Conservation (phyloP, 1,284 basidiomycete species). For the Pterulicium gracile region DNA sequence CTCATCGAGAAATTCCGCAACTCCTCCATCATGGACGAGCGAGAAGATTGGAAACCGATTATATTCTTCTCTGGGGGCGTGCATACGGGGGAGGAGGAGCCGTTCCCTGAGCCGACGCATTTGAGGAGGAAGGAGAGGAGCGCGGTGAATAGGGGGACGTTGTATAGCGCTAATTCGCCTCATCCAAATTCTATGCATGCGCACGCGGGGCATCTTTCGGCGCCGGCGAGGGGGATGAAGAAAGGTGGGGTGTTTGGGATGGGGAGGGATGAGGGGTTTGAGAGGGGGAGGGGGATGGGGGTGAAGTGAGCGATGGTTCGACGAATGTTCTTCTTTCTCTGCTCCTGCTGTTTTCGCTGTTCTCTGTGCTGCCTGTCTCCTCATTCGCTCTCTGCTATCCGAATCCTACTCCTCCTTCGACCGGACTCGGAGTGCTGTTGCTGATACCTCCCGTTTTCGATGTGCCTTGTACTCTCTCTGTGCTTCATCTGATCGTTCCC, state of each 20-base stretch:
- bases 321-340: neutral
- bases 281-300: neutral
- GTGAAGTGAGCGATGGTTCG: neutral
- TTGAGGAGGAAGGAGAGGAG: slow-evolving; percentile 67
- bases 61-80: slow-evolving; percentile 74
- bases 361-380: neutral
- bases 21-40: slow-evolving; percentile 76
- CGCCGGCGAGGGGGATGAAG: neutral
- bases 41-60: slow-evolving; percentile 71
- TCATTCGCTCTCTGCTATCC: neutral
- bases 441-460: no score
- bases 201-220: neutral
- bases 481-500: no score
- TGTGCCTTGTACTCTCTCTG: no score
- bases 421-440: no score
- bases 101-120: slow-evolving; percentile 73
- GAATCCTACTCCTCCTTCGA: neutral
- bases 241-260: neutral
- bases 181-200: neutral
- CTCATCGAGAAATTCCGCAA: slow-evolving; percentile 82
- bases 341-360: neutral
- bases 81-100: slow-evolving; percentile 63
- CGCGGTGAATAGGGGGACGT: slow-evolving; percentile 58
- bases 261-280: neutral
- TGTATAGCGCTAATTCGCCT: slow-evolving; percentile 26